Conservation (phyloP, 2,329 filamentous ascomycete genomes). For the Phialophora expanda region DNA sequence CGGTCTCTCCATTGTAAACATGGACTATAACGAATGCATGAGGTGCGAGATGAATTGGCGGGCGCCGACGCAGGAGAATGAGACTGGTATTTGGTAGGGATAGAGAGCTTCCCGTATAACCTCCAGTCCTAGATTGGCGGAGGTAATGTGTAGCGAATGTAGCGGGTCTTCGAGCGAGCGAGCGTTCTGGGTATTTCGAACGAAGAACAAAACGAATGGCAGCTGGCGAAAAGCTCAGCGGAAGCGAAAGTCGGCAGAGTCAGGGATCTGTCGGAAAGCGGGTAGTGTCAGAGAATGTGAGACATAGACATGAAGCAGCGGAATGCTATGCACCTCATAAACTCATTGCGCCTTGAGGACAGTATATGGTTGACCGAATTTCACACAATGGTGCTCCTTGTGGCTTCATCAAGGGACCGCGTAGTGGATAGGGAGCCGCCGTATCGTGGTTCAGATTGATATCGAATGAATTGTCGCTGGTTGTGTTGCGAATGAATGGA, state of each 20-base stretch:
- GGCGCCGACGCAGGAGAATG: not conserved
- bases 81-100: not conserved
- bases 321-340: conserved; percentile 20
- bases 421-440: conserved; percentile 6
- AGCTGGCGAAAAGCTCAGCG: conserved; percentile 29
- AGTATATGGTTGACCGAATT: conserved; percentile 5
- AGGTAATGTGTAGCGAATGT: conserved; percentile 3
- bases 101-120: not conserved
- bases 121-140: not conserved
- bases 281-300: conserved; percentile 22
- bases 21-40: conserved; percentile 12
- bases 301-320: conserved; percentile 18
- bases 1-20: conserved; percentile 36
- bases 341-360: conserved; percentile 19
- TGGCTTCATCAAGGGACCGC: not conserved
- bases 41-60: conserved; percentile 1
- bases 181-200: conserved; percentile 7
- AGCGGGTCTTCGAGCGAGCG: conserved; percentile 16
- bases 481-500: conserved; percentile 15
- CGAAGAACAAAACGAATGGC: conserved; percentile 29
- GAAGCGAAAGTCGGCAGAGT: conserved; percentile 13
- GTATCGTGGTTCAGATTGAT: conserved; percentile 13
- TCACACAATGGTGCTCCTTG: conserved; percentile 1
- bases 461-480: conserved; percentile 16
- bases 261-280: conserved; percentile 19